Evolutionary conservation across 306 rosid species (phyloP).

Genomic region (Fragaria nilgerrensis): DNA sequence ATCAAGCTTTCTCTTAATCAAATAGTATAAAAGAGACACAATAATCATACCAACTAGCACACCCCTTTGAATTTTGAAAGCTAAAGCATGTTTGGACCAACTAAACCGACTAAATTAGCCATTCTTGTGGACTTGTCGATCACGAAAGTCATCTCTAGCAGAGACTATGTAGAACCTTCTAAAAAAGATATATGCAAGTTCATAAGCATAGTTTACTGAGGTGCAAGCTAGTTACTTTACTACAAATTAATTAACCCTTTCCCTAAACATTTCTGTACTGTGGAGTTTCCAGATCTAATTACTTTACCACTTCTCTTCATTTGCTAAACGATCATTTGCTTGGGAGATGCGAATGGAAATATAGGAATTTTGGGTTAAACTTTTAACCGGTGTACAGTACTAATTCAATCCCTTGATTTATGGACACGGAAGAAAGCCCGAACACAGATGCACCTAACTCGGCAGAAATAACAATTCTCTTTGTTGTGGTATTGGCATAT

Average conservation of each 20-base stretch:
- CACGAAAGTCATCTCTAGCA: background rate
- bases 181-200: background rate
- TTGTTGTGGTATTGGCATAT: slow-evolving; percentile 6
- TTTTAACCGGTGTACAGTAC: background rate
- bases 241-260: background rate
- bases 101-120: slow-evolving; percentile 27
- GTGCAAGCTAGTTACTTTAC: background rate
- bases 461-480: slow-evolving; percentile 12
- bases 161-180: background rate
- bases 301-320: slow-evolving; percentile 1
- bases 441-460: slow-evolving; percentile 20
- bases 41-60: slow-evolving; percentile 30
- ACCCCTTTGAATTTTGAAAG: slow-evolving; percentile 35
- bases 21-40: slow-evolving; percentile 27
- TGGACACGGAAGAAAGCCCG: slow-evolving; percentile 2
- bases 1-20: background rate
- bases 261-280: background rate
- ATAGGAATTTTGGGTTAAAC: background rate
- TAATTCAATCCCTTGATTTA: background rate
- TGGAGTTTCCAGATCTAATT: background rate
- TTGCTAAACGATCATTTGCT: background rate
- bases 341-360: background rate
- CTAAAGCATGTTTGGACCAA: slow-evolving; percentile 45
- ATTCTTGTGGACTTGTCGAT: slow-evolving; percentile 13
- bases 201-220: background rate